Conservation (phyloP, 129 eudicot genomes). For the Cynara cardunculus region DNA sequence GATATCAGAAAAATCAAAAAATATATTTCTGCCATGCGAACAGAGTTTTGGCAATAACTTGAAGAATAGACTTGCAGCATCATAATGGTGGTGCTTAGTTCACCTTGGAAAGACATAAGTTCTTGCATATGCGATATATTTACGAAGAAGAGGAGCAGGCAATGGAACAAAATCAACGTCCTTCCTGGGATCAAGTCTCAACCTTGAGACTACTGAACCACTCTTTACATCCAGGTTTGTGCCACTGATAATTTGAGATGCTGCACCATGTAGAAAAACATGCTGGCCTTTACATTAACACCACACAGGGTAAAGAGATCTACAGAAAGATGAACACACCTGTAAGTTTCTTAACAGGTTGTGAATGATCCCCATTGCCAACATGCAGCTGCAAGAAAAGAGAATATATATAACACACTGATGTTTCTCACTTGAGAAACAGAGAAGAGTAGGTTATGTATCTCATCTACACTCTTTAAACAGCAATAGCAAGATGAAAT, state of each 20-base stretch:
- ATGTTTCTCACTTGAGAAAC: background rate
- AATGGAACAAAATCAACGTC: conserved; percentile 75
- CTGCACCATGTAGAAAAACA: conserved; percentile 28
- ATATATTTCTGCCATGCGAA: background rate
- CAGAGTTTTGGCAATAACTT: background rate
- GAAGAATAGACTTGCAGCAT: background rate
- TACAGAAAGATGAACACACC: conserved; percentile 33
- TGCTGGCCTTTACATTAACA: conserved; percentile 10
- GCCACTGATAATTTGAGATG: conserved; percentile 30
- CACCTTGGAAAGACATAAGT: conserved; percentile 78
- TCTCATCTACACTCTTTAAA: background rate
- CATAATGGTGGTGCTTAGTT: conserved; percentile 6
- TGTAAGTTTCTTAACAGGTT: conserved; percentile 52
- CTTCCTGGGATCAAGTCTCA: conserved; percentile 73
- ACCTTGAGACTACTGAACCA: conserved; percentile 50
- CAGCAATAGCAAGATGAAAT: background rate
- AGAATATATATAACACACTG: background rate
- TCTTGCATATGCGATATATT: conserved; percentile 91
- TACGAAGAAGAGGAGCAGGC: conserved; percentile 81
- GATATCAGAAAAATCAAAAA: conserved; percentile 7
- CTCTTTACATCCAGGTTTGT: conserved; percentile 39
- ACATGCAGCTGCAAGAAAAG: conserved; percentile 68
- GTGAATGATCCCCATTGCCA: conserved; percentile 55
- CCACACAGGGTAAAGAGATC: background rate
- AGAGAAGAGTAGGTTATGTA: background rate